Evolutionary conservation across 1,139 yeast genomes (phyloP).

Genomic region (Saccharomyces hybrid): DNA sequence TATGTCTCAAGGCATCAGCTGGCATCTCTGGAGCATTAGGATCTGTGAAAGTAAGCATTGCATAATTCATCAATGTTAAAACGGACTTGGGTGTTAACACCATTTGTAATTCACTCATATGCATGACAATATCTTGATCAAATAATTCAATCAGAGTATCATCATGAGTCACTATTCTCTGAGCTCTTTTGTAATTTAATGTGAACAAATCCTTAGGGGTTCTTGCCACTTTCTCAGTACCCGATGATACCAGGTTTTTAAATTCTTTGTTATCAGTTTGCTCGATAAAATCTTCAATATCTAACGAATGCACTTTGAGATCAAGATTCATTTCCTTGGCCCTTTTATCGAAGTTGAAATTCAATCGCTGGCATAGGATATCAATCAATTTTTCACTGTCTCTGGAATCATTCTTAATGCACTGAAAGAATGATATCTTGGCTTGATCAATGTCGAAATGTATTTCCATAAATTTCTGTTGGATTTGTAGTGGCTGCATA

Average conservation of each 20-base stretch:
- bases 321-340: slow-evolving; percentile 58
- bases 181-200: slow-evolving; percentile 51
- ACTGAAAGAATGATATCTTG: slow-evolving; percentile 56
- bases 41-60: slow-evolving; percentile 80
- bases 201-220: slow-evolving; percentile 47
- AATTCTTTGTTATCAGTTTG: slow-evolving; percentile 55
- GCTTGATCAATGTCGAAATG: slow-evolving; percentile 60
- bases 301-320: slow-evolving; percentile 54
- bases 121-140: slow-evolving; percentile 71
- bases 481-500: slow-evolving; percentile 22
- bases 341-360: slow-evolving; percentile 52
- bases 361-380: slow-evolving; percentile 58
- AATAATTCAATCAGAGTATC: slow-evolving; percentile 54
- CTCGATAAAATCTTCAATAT: slow-evolving; percentile 70
- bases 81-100: slow-evolving; percentile 73
- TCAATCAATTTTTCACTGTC: slow-evolving; percentile 65
- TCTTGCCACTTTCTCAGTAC: slow-evolving; percentile 33
- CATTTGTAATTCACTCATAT: slow-evolving; percentile 72
- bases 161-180: slow-evolving; percentile 54
- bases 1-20: slow-evolving; percentile 61
- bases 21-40: slow-evolving; percentile 64
- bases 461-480: slow-evolving; percentile 64
- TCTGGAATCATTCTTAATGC: slow-evolving; percentile 54
- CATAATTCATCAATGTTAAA: slow-evolving; percentile 70
- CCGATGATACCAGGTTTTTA: slow-evolving; percentile 64